phyloP scores from a whole-genome alignment of 495 filamentous ascomycete genomes.

The Penicillium tannophilum region DNA sequence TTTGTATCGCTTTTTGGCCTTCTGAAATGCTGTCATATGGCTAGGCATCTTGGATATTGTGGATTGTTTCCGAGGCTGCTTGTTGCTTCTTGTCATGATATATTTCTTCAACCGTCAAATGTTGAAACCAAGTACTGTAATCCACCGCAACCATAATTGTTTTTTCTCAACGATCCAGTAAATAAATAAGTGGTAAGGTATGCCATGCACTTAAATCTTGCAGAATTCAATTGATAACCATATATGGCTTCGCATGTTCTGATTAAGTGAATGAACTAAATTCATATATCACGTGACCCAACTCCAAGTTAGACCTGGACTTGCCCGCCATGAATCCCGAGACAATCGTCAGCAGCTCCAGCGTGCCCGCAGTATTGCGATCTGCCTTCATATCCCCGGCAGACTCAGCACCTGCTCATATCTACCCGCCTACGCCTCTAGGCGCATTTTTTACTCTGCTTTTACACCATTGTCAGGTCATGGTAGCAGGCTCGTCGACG shows the following conservation, averaged over 20 bases:
- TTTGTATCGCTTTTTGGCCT: too few relatives aligned
- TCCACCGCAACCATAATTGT: too few relatives aligned
- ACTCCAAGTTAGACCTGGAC: neutral
- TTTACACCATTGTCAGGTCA: constrained; percentile 20
- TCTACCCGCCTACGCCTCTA: constrained; percentile 7
- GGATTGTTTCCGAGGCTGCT: too few relatives aligned
- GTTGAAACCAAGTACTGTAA: too few relatives aligned
- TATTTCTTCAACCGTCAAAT: too few relatives aligned
- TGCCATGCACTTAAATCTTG: too few relatives aligned
- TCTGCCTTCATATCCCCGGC: constrained; percentile 14
- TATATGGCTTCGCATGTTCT: neutral
- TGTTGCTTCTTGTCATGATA: too few relatives aligned
- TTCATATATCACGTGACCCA: neutral
- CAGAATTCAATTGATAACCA: too few relatives aligned
- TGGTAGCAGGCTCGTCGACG: constrained; percentile 20
- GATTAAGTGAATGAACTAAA: neutral
- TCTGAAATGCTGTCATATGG: too few relatives aligned
- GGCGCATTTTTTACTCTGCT: neutral
- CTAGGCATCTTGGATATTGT: too few relatives aligned
- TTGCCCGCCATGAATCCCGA: constrained; percentile 6
- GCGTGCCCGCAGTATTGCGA: constrained; percentile 20
- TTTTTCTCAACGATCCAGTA: too few relatives aligned
- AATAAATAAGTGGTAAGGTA: too few relatives aligned
- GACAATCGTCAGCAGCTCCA: constrained; percentile 20
- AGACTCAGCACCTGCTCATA: constrained; percentile 18